Conservation (phyloP, 352 stramenopile genomes). For the Aphanomyces stellatus region DNA sequence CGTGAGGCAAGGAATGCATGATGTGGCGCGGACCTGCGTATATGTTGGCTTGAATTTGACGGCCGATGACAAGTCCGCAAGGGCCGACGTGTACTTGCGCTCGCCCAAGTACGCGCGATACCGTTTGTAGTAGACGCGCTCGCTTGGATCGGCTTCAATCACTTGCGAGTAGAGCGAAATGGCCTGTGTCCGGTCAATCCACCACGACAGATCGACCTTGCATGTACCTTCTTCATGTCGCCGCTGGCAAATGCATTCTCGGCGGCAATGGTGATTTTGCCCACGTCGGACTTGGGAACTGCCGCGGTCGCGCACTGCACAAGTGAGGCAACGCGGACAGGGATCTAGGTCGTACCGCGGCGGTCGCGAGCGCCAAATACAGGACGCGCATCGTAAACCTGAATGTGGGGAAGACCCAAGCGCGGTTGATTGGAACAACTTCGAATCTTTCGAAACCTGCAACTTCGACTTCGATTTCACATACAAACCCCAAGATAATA, state of each 20-base stretch:
- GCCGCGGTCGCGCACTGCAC: neutral
- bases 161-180: constrained; percentile 72
- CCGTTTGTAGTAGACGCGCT: constrained; percentile 80
- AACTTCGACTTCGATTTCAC: constrained; percentile 12
- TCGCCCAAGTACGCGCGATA: constrained; percentile 75
- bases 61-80: constrained; percentile 59
- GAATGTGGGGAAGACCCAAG: neutral
- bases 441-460: constrained; percentile 6
- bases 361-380: neutral
- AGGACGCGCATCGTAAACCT: constrained; percentile 6
- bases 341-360: neutral
- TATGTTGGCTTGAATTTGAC: constrained; percentile 68
- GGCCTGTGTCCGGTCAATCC: constrained; percentile 25
- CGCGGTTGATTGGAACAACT: neutral
- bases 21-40: constrained; percentile 51
- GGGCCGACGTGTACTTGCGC: constrained; percentile 64
- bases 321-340: neutral
- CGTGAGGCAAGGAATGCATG: too few relatives aligned
- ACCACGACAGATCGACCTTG: neutral
- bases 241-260: constrained; percentile 72
- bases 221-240: constrained; percentile 57
- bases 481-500: neutral
- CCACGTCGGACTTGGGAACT: constrained; percentile 2
- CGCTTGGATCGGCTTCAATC: constrained; percentile 69
- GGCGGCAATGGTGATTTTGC: constrained; percentile 59